Percentiles rank a stretch among this genome's conserved stretches.
Conservation (phyloP, 345 rosid genomes). For the Leavenworthia alabamica region DNA sequence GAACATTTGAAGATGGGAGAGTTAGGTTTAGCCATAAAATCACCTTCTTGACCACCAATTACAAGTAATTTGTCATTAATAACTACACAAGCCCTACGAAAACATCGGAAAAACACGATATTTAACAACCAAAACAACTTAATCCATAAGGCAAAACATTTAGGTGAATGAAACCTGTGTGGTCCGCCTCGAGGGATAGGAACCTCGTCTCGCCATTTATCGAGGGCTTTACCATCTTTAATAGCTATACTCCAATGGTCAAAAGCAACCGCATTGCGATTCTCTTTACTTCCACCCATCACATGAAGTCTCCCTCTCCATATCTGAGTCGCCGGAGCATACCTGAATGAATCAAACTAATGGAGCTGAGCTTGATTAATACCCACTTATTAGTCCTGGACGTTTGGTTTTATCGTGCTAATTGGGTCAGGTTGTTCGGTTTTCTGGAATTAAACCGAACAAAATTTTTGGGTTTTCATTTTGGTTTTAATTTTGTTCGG, state of each 20-base stretch:
- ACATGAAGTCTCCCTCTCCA: constrained; percentile 95
- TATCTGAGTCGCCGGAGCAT: constrained; percentile 83
- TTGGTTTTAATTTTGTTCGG: too few species aligned
- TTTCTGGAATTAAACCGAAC: too few species aligned
- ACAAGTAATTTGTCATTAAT: constrained; percentile 46
- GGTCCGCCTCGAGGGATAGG: constrained; percentile 93
- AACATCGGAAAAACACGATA: not conserved
- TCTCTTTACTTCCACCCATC: constrained; percentile 85
- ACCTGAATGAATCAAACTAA: constrained; percentile 37
- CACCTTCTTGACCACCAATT: constrained; percentile 91
- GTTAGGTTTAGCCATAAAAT: constrained; percentile 82
- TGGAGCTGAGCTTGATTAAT: not conserved
- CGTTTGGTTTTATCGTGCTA: too few species aligned
- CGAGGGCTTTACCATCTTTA: constrained; percentile 62
- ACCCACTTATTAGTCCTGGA: too few species aligned
- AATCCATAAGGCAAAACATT: not conserved
- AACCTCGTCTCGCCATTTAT: constrained; percentile 55
- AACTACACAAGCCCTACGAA: constrained; percentile 56
- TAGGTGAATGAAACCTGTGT: constrained; percentile 47
- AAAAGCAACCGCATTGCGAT: constrained; percentile 62
- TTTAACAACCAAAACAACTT: not conserved
- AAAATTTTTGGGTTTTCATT: too few species aligned
- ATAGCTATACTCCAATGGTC: constrained; percentile 91
- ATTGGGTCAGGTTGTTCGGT: too few species aligned
- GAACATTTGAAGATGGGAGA: constrained; percentile 83